Percentiles rank a stretch among this genome's conserved stretches.
Conservation (phyloP, 2,329 filamentous ascomycete genomes). For the Cercospora sp. region DNA sequence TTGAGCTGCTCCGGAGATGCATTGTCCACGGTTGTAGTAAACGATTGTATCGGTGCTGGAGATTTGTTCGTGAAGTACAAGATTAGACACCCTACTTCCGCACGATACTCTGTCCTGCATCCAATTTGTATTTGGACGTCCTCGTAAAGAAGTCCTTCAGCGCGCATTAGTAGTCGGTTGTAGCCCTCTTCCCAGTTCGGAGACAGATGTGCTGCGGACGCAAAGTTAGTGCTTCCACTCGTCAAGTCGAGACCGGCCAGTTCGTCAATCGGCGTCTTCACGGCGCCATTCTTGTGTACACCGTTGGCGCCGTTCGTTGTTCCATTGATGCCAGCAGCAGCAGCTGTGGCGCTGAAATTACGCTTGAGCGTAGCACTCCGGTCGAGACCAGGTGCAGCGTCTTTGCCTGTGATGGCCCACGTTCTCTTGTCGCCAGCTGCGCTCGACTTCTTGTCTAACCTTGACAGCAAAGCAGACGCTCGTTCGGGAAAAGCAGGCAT, state of each 20-base stretch:
- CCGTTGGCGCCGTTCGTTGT: constrained; percentile 35
- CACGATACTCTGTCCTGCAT: constrained; percentile 88
- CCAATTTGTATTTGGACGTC: constrained; percentile 93
- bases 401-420: constrained; percentile 96
- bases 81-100: constrained; percentile 93
- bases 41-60: constrained; percentile 78
- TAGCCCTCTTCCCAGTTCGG: constrained; percentile 94
- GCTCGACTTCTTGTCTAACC: constrained; percentile 91
- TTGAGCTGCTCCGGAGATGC: constrained; percentile 66
- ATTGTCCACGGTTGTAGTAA: constrained; percentile 93
- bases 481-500: constrained; percentile 98
- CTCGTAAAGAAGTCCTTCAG: constrained; percentile 90
- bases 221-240: constrained; percentile 73
- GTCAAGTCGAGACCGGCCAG: constrained; percentile 81
- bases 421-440: constrained; percentile 87
- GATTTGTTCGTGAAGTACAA: constrained; percentile 96
- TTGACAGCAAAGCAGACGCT: constrained; percentile 84
- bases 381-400: constrained; percentile 62
- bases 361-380: constrained; percentile 83
- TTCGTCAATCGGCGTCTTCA: constrained; percentile 54
- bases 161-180: constrained; percentile 73
- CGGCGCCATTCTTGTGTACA: constrained; percentile 29
- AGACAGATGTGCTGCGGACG: constrained; percentile 86
- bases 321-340: constrained; percentile 45
- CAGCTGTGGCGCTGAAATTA: constrained; percentile 60